phyloP scores from a whole-genome alignment of 495 filamentous ascomycete genomes.

The Aspergillus mulundensis region DNA sequence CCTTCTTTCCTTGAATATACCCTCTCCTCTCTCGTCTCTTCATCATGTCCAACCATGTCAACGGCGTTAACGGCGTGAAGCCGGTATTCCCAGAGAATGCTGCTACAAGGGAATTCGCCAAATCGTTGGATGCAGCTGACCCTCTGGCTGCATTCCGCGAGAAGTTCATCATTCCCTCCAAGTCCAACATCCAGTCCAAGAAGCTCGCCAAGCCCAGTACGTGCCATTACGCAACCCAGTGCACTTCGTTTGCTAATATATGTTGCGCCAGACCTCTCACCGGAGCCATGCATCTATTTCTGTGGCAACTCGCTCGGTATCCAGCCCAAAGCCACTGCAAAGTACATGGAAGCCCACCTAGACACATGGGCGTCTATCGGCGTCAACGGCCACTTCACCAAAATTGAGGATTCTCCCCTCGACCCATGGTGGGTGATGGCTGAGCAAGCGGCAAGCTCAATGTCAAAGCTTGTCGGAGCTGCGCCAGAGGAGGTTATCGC shows the following conservation, averaged over 20 bases:
- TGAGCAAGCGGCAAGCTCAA: slow-evolving; percentile 64
- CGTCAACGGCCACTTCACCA: slow-evolving; percentile 86
- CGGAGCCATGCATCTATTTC: slow-evolving; percentile 67
- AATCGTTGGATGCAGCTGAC: slow-evolving; percentile 64
- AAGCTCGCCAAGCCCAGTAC: slow-evolving; percentile 50
- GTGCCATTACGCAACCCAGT: background rate
- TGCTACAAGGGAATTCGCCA: slow-evolving; percentile 52
- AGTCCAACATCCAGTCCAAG: slow-evolving; percentile 67
- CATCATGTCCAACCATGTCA: slow-evolving; percentile 20
- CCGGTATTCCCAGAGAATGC: slow-evolving; percentile 36
- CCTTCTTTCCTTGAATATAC: background rate
- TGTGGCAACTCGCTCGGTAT: slow-evolving; percentile 94
- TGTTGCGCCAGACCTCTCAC: slow-evolving; percentile 31
- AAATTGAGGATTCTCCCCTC: slow-evolving; percentile 68
- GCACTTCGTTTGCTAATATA: slow-evolving; percentile 12
- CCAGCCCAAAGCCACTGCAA: slow-evolving; percentile 70
- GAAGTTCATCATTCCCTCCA: slow-evolving; percentile 83
- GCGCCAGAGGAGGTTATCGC: slow-evolving; percentile 73
- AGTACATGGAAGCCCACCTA: slow-evolving; percentile 74
- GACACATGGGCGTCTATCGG: slow-evolving; percentile 86
- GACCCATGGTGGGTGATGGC: slow-evolving; percentile 76
- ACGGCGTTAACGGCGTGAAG: slow-evolving; percentile 21
- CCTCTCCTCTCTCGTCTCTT: background rate
- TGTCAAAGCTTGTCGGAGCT: slow-evolving; percentile 81
- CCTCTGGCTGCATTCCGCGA: slow-evolving; percentile 59